Conservation (phyloP, 208 protist genomes). For the Leishmania tarentolae region DNA sequence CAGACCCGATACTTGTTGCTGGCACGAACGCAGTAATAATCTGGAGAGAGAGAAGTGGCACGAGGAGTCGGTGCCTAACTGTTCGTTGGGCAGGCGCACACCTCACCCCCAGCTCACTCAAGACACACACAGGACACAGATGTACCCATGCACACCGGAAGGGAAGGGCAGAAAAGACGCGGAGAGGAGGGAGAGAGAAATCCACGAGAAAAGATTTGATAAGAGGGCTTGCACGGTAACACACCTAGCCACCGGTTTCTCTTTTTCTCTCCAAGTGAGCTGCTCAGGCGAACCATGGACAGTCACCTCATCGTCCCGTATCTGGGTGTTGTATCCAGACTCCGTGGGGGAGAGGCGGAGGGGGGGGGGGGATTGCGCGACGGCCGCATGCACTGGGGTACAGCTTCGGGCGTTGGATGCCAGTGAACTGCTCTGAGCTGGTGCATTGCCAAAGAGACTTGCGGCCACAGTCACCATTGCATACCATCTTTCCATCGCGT, state of each 20-base stretch:
- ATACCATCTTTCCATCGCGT: not conserved
- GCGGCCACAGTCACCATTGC: not conserved
- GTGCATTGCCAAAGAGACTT: not conserved
- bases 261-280: not conserved
- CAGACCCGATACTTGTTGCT: not conserved
- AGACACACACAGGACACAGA: not conserved
- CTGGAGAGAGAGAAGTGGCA: not conserved
- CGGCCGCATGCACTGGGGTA: not conserved
- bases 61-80: not conserved
- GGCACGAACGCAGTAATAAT: not conserved
- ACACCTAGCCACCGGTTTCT: not conserved
- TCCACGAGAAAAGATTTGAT: not conserved
- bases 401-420: not conserved
- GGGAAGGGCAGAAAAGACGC: constrained; percentile 4
- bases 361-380: not conserved
- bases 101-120: not conserved
- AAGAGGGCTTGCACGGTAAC: not conserved
- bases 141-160: too few species aligned
- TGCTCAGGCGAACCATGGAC: not conserved
- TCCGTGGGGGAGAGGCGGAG: not conserved
- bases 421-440: not conserved
- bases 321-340: not conserved
- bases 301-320: not conserved
- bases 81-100: not conserved
- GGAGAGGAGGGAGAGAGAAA: not conserved